Evolutionary conservation across 1,139 yeast genomes (phyloP).

Genomic region (Saccharomyces hybrid): DNA sequence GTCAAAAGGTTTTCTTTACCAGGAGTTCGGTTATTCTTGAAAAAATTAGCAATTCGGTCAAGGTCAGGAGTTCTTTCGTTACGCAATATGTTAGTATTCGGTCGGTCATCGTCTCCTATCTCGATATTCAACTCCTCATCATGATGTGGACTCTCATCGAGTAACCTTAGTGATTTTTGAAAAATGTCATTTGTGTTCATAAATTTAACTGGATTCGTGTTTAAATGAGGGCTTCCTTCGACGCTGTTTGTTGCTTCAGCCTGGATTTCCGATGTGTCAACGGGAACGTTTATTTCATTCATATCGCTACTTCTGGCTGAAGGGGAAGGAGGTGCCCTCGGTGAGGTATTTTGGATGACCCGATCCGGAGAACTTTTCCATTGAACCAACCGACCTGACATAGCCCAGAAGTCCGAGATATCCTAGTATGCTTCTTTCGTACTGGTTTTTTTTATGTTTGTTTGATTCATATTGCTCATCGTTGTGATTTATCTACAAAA

Average conservation of each 20-base stretch:
- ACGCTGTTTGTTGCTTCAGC: neutral
- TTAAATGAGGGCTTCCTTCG: neutral
- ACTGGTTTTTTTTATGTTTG: neutral
- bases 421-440: neutral
- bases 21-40: slow-evolving; percentile 16
- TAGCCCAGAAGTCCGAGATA: neutral
- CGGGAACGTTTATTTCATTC: neutral
- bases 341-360: neutral
- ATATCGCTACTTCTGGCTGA: neutral
- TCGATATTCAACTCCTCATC: neutral
- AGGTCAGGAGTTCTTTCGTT: slow-evolving; percentile 26
- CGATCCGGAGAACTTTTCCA: neutral
- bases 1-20: slow-evolving; percentile 10
- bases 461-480: neutral
- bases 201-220: slow-evolving; percentile 3
- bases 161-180: neutral
- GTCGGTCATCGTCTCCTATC: neutral
- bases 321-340: neutral
- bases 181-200: slow-evolving; percentile 5
- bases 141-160: neutral
- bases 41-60: slow-evolving; percentile 22
- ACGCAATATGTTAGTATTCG: slow-evolving; percentile 1
- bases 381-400: neutral
- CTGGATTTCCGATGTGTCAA: neutral
- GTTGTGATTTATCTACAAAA: neutral